Evolutionary conservation across 1,284 basidiomycete species (phyloP).

Genomic region (Trametes pubescens): DNA sequence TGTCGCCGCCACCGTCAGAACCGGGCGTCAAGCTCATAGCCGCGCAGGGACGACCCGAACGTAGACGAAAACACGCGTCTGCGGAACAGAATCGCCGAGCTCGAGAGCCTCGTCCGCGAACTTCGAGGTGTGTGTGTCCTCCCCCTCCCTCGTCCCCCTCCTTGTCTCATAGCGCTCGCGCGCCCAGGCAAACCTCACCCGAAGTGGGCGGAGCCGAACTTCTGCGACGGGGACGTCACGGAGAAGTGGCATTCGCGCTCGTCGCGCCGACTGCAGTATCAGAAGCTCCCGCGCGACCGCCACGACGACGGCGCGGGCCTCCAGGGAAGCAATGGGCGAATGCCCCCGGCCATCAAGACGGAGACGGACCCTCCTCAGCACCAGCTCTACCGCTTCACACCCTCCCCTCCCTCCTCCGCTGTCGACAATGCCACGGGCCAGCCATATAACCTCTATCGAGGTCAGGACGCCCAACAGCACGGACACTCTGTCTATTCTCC

Average conservation of each 20-base stretch:
- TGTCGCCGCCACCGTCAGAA: slow-evolving; percentile 35
- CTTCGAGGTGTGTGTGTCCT: slow-evolving; percentile 62
- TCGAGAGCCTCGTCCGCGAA: slow-evolving; percentile 88
- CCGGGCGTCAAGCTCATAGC: slow-evolving; percentile 14
- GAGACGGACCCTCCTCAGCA: slow-evolving; percentile 41
- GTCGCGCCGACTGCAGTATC: slow-evolving; percentile 55
- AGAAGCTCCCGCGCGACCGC: slow-evolving; percentile 36
- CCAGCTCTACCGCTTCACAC: slow-evolving; percentile 43
- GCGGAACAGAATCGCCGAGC: slow-evolving; percentile 86
- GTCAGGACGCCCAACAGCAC: slow-evolving; percentile 34
- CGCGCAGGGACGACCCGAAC: slow-evolving; percentile 79
- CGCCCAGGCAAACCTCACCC: slow-evolving; percentile 79
- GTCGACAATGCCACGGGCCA: slow-evolving; percentile 26
- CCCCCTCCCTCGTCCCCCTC: slow-evolving; percentile 8
- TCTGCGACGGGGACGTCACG: slow-evolving; percentile 78
- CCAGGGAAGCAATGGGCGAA: slow-evolving; percentile 21
- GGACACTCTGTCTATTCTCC: slow-evolving; percentile 36
- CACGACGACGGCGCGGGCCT: slow-evolving; percentile 29
- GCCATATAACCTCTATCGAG: slow-evolving; percentile 29
- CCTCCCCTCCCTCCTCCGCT: slow-evolving; percentile 38
- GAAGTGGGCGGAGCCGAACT: slow-evolving; percentile 80
- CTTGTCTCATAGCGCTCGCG: slow-evolving; percentile 12
- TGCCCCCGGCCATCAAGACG: slow-evolving; percentile 45
- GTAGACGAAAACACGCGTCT: slow-evolving; percentile 85
- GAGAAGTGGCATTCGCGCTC: slow-evolving; percentile 88